phyloP scores from a whole-genome alignment of 2,329 filamentous ascomycete genomes.

The Aspergillus sp. region DNA sequence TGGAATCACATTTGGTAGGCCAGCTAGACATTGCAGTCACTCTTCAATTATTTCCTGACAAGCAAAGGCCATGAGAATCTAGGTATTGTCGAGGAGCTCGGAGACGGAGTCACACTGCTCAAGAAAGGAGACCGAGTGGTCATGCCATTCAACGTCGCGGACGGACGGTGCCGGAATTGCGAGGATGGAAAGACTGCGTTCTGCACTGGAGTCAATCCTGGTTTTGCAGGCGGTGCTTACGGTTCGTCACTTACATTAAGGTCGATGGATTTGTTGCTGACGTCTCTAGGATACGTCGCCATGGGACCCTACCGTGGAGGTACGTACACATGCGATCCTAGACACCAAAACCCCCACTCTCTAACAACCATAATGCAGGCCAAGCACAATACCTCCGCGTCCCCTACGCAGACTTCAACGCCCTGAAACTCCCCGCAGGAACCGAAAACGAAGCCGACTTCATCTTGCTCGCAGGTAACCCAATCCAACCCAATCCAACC shows the following conservation, averaged over 20 bases:
- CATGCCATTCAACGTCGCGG: conserved; percentile 65
- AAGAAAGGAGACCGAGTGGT: conserved; percentile 65
- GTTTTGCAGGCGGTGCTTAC: conserved; percentile 60
- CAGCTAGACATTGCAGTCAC: too few relatives aligned
- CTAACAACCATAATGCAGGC: conserved; percentile 9
- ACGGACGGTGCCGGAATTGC: conserved; percentile 63
- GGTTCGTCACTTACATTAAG: conserved; percentile 36
- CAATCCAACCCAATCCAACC: too few relatives aligned
- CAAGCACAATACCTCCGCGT: conserved; percentile 66
- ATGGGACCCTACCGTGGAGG: conserved; percentile 51
- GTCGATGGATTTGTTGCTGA: not conserved
- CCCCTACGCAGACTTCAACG: conserved; percentile 68
- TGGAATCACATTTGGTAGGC: conserved; percentile 57
- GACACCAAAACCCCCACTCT: not conserved
- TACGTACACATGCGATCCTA: not conserved
- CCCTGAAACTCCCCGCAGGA: conserved; percentile 59
- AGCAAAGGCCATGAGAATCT: conserved; percentile 57
- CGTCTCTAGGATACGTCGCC: conserved; percentile 45
- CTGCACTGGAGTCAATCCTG: conserved; percentile 63
- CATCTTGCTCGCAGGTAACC: conserved; percentile 46
- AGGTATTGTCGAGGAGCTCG: conserved; percentile 58
- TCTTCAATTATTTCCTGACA: not conserved
- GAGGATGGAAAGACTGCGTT: conserved; percentile 65
- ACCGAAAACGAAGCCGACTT: conserved; percentile 58
- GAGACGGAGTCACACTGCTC: conserved; percentile 59